Base-by-base conservation (phyloP, 805 yeast species). In the Alloascoidea hylecoeti region DNA sequence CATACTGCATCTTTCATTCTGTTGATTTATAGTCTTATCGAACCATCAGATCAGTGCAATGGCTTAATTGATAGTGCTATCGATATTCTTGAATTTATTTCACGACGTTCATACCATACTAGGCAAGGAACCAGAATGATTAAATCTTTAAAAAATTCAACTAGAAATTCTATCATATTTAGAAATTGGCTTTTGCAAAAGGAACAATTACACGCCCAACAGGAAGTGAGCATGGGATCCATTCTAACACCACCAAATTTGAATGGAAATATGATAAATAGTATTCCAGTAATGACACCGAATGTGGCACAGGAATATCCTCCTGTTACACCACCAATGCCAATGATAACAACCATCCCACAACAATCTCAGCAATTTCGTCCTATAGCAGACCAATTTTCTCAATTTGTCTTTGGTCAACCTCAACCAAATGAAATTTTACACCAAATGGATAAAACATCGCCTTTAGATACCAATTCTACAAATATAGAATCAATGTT, bases 331-430 rank as follows among this genome's bases (percentile, higher is more conserved):
- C 30, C 30, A 9, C 30, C 13, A 23, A 23, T n/a, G 30, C 9
- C 30, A 9, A 9, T n/a, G 9, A n/a, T 23, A 9, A n/a, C 9
- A 23, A 23, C 9, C n/a, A n/a, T n/a, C n/a, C 30, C 9, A n/a
- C n/a, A 23, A 9, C 30, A 23, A n/a, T n/a, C 9, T 9, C 30
- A 23, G 30, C 30, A 23, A 23, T 9, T 23, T 23, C 30, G 9
- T 23, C 30, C 30, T 23, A 9, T n/a, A 23, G 30, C 30, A n/a
- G 30, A 23, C 30, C 30, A 23, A n/a, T 23, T 23, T 23, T n/a
- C 30, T 23, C 30, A 9, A 23, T 23, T 9, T 23, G 30, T n/a
- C 9, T 23, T 23, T 23, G 30, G 30, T n/a, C 30, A 23, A n/a
- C 13, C 30, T 23, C 9, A 23, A 9, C n/a, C 30, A 9, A 9